Percentiles rank a stretch among this genome's conserved stretches.
Evolutionary conservation across 495 filamentous ascomycete genomes (phyloP).

Genomic region (Jackrogersella multiformis): DNA sequence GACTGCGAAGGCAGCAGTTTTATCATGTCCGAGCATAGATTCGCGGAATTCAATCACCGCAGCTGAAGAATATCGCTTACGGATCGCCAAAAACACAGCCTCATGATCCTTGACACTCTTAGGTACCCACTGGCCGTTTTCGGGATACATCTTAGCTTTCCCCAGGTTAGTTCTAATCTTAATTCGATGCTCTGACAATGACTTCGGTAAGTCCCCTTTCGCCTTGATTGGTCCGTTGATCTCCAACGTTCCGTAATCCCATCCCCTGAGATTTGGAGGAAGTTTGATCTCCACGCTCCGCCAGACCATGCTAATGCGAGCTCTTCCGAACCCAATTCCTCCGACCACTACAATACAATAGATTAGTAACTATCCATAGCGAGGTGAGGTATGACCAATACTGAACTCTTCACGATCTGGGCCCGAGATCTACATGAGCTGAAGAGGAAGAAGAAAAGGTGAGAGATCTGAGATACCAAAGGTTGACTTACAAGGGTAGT

Average conservation of each 20-base stretch:
- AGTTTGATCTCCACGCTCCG: slow-evolving; percentile 69
- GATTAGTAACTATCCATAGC: slow-evolving; percentile 8
- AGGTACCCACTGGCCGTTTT: slow-evolving; percentile 48
- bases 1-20: slow-evolving; percentile 67
- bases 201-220: slow-evolving; percentile 51
- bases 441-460: slow-evolving; percentile 34
- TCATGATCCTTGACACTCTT: slow-evolving; percentile 52
- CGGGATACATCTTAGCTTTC: slow-evolving; percentile 62
- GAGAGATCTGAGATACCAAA: slow-evolving; percentile 40
- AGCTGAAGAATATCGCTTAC: slow-evolving; percentile 67
- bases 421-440: neutral
- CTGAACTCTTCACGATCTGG: neutral
- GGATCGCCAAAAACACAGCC: slow-evolving; percentile 63
- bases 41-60: slow-evolving; percentile 69
- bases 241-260: slow-evolving; percentile 74
- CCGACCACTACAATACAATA: slow-evolving; percentile 51
- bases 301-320: slow-evolving; percentile 73
- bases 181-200: slow-evolving; percentile 57
- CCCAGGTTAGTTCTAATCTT: slow-evolving; percentile 65
- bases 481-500: slow-evolving; percentile 60
- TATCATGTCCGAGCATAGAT: slow-evolving; percentile 59
- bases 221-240: slow-evolving; percentile 53
- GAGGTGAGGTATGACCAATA: neutral
- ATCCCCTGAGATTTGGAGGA: slow-evolving; percentile 64
- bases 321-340: slow-evolving; percentile 74